Base-by-base conservation (phyloP, 2,329 filamentous ascomycete species). In the Paecilomyces fulvus region DNA sequence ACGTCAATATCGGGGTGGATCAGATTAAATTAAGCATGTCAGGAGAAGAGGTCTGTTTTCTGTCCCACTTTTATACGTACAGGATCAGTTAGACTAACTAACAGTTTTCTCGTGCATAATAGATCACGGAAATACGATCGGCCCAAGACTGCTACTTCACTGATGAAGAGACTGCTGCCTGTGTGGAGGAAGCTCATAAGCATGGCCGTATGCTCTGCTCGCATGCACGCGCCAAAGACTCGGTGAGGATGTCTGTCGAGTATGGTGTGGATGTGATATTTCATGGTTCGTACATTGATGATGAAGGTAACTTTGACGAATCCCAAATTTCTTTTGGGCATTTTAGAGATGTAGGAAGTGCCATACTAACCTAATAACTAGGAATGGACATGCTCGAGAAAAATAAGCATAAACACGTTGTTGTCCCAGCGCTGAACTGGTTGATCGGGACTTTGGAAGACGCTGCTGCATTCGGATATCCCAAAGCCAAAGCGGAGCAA, bases 201-300 rank as follows among this genome's bases (percentile, higher is more conserved):
- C 58, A 59, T 46, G 63, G 62, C 0, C 59, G 59, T 20, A 53
- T 65, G n/a, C 59, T 79, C 0, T 79, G 77, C 56, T 68, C 76
- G 0, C 77, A 79, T 63, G 76, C 76, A 5, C 64, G 77, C 28
- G 73, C 76, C 2, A 59, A 74, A 37, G 77, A 78, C 50, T 73
- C 71, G 0, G 73, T 80, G 5, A 73, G 70, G 49, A 71, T 76
- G 67, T 77, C 72, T 60, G 62, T 76, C 43, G 67, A 67, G 55
- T 71, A 75, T 49, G 76, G 76, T 1, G 74, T 79, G 0, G 77
- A 79, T 51, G 72, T 77, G 6, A 77, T 80, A 48, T 79, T 75
- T 58, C 76, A 80, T 59, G 77, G 73, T 0, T 74, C 70, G 0
- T 79, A 72, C 52, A 75, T 75, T 12, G 75, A 79, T 55, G 71